These are phyloP conservation scores for Neurospora terricola DNA, from an alignment of 495 filamentous ascomycete genomes.

Conservation along the genomic window DNA sequence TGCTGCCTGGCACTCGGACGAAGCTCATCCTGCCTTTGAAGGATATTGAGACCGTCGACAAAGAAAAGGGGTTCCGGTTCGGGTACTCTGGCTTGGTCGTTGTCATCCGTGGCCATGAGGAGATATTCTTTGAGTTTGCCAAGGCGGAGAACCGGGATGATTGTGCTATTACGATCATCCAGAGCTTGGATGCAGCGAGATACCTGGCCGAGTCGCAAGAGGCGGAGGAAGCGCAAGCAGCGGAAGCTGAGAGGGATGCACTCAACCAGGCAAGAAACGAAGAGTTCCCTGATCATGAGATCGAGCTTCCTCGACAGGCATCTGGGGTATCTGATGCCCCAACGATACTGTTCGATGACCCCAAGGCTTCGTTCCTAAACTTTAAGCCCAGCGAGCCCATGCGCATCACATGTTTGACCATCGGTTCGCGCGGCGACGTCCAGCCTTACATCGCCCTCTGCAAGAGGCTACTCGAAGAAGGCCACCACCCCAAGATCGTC, in stretches of 20 bases:
- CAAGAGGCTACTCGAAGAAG: slow-evolving; percentile 79
- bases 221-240: slow-evolving; percentile 60
- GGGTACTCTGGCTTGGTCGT: slow-evolving; percentile 88
- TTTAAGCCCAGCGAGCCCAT: slow-evolving; percentile 83
- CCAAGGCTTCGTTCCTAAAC: slow-evolving; percentile 81
- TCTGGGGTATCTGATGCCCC: slow-evolving; percentile 45
- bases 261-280: slow-evolving; percentile 68
- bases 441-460: slow-evolving; percentile 96
- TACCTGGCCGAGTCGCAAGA: slow-evolving; percentile 70
- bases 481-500: slow-evolving; percentile 78
- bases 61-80: slow-evolving; percentile 90
- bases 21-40: slow-evolving; percentile 87
- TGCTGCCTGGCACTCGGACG: slow-evolving; percentile 81
- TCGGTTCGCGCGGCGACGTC: slow-evolving; percentile 91
- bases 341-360: slow-evolving; percentile 85
- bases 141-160: slow-evolving; percentile 72
- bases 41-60: slow-evolving; percentile 88
- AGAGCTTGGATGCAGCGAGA: slow-evolving; percentile 60
- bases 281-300: slow-evolving; percentile 46
- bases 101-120: slow-evolving; percentile 87
- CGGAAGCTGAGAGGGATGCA: slow-evolving; percentile 72
- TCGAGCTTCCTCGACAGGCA: slow-evolving; percentile 44
- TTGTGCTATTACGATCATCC: slow-evolving; percentile 70
- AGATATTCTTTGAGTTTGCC: slow-evolving; percentile 92
- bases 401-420: slow-evolving; percentile 87